Evolutionary conservation across 2,329 filamentous ascomycete species (phyloP), one percentile per base, ranked within the genome.

Genomic region (Emericellopsis cladophorae): DNA sequence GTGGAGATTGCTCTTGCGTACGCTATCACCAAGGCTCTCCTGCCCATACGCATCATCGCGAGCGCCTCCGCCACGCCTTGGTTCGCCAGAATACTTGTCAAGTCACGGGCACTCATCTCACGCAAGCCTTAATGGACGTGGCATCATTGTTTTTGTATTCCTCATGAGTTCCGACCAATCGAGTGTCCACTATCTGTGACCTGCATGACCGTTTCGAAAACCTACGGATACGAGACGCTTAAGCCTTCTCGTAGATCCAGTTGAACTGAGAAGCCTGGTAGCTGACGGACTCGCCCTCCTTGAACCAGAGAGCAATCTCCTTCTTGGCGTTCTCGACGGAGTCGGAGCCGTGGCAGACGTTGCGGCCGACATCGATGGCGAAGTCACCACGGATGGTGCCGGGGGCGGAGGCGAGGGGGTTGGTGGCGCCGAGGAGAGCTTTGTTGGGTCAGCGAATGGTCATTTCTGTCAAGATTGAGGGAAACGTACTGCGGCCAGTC

Each of bases 271-370:
- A 74, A 54, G 74, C 72, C 78, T 92, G 90, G 79, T 84, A 96
- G 70, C 62, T 74, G 68, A 87, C 68, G 60, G 95, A 64, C 68
- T 96, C 92, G 54, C 79, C 80, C 54, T 84, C 73, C 70, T 84
- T 81, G 84, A 98, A 98, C 92, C 92, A 98, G 64, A 96, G 81
- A 59, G 82, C 83, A 64, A 98, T 98, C 78, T 98, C 92, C 85
- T 96, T 95, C 84, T 96, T 79, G 70, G 92, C 92, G 74, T 79
- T 95, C 81, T 98, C 92, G 69, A 98, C 90, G 64, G 76, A 81
- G 79, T 98, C 92, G 68, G 88, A 95, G 65, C 92, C 92, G 81
- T 98, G 92, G 85, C 90, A 96, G 73, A 96, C 88, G 77, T 98
- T 98, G 68, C 90, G 87, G 72, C 92, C 92, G 63, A 67, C 62